These are phyloP conservation scores for Pythium sukuiense DNA, from an alignment of 352 stramenopile species.

Conservation along the genomic window DNA sequence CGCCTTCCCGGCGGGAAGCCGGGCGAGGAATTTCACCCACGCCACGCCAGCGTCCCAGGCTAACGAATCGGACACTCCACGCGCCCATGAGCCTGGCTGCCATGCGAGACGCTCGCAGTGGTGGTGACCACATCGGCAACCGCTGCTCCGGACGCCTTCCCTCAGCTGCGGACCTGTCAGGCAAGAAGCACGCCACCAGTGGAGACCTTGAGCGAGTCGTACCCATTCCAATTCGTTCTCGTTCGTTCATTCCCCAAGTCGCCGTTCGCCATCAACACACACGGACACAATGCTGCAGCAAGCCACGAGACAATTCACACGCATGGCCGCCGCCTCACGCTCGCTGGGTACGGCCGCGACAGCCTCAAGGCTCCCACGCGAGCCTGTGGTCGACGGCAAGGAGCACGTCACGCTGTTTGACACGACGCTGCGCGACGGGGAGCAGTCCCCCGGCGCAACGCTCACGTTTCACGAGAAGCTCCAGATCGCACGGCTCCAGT, in stretches of 20 bases:
- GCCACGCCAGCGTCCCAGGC: background rate
- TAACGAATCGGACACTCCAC: background rate
- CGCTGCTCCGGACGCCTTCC: background rate
- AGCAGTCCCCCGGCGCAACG: conserved; percentile 98
- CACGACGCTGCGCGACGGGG: conserved; percentile 98
- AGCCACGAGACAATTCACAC: background rate
- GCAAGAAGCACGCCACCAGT: background rate
- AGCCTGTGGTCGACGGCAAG: conserved; percentile 32
- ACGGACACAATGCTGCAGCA: background rate
- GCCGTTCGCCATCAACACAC: background rate
- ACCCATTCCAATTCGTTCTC: background rate
- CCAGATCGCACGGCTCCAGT: conserved; percentile 94
- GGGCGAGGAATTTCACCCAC: background rate
- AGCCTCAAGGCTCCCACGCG: background rate
- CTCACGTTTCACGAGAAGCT: conserved; percentile 98
- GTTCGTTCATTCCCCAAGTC: background rate
- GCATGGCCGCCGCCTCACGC: too few relatives aligned
- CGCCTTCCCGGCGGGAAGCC: background rate
- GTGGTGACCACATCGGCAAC: background rate
- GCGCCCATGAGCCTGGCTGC: background rate
- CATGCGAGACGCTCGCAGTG: background rate
- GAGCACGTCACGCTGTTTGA: conserved; percentile 94
- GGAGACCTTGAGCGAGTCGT: background rate
- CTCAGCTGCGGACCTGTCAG: background rate
- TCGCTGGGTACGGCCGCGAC: background rate